Evolutionary conservation across 306 rosid genomes (phyloP).

Genomic region (Morella rubra): DNA sequence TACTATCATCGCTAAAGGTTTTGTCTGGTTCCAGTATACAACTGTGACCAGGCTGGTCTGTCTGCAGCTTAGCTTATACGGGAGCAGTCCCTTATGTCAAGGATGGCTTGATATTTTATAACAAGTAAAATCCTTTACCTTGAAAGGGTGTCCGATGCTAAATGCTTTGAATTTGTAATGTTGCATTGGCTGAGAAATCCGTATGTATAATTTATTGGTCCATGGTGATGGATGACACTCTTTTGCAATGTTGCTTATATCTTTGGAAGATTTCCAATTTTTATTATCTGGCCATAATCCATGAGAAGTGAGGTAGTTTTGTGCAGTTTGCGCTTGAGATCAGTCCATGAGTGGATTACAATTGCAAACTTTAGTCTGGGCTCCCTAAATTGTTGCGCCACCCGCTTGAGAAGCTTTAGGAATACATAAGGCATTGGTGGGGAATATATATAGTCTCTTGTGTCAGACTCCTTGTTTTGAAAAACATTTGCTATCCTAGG

Average conservation of each 20-base stretch:
- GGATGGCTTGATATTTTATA: slow-evolving; percentile 80
- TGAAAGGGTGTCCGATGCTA: background rate
- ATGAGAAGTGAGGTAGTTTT: background rate
- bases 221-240: background rate
- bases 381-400: background rate
- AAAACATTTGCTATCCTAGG: background rate
- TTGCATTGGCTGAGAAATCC: background rate
- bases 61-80: slow-evolving; percentile 58
- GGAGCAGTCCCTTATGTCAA: slow-evolving; percentile 70
- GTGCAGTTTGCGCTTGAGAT: background rate
- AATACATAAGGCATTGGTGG: background rate
- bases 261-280: background rate
- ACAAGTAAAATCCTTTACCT: slow-evolving; percentile 53
- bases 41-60: slow-evolving; percentile 66
- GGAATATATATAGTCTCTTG: background rate
- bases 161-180: background rate
- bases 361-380: background rate
- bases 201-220: background rate
- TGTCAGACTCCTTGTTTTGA: background rate
- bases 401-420: background rate
- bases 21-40: slow-evolving; percentile 58
- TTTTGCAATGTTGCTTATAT: background rate
- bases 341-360: background rate
- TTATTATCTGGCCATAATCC: background rate
- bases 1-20: slow-evolving; percentile 70